These are phyloP conservation scores for Auriculariales sp. DNA, from an alignment of 768 basidiomycete genomes.

Conservation along the genomic window DNA sequence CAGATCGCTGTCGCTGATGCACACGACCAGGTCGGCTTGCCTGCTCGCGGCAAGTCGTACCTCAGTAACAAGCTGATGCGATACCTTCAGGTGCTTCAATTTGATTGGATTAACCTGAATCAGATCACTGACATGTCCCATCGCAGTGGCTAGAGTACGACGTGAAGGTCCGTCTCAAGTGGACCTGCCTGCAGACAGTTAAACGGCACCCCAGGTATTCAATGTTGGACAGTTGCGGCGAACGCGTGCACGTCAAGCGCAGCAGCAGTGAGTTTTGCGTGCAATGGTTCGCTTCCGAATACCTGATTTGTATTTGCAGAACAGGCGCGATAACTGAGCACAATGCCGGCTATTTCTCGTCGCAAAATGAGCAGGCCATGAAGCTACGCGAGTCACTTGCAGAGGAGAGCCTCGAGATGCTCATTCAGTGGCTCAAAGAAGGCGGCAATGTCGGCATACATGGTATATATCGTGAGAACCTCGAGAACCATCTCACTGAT, in stretches of 20 bases:
- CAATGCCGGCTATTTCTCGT: slow-evolving; percentile 79
- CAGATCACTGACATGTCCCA: background rate
- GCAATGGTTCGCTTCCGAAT: background rate
- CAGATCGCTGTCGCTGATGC: background rate
- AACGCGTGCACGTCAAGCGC: slow-evolving; percentile 70
- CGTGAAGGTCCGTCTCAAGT: slow-evolving; percentile 51
- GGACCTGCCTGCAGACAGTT: background rate
- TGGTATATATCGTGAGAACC: slow-evolving; percentile 31
- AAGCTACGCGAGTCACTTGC: slow-evolving; percentile 69
- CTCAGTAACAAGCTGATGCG: slow-evolving; percentile 95
- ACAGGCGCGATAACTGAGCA: slow-evolving; percentile 85
- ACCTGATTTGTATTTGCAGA: slow-evolving; percentile 19
- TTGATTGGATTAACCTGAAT: background rate
- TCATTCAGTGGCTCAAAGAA: slow-evolving; percentile 88
- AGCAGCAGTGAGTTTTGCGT: slow-evolving; percentile 37
- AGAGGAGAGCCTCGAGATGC: slow-evolving; percentile 83
- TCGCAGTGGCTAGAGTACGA: slow-evolving; percentile 94
- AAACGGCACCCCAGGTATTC: slow-evolving; percentile 51
- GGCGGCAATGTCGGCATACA: slow-evolving; percentile 98
- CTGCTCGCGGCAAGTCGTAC: slow-evolving; percentile 97
- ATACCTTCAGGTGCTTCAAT: slow-evolving; percentile 64
- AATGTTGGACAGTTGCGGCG: slow-evolving; percentile 93
- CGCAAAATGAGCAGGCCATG: slow-evolving; percentile 66
- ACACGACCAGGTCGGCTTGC: slow-evolving; percentile 66
- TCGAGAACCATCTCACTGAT: background rate